phyloP scores from a whole-genome alignment of 106 monocot genomes.

The Acorus calamus region DNA sequence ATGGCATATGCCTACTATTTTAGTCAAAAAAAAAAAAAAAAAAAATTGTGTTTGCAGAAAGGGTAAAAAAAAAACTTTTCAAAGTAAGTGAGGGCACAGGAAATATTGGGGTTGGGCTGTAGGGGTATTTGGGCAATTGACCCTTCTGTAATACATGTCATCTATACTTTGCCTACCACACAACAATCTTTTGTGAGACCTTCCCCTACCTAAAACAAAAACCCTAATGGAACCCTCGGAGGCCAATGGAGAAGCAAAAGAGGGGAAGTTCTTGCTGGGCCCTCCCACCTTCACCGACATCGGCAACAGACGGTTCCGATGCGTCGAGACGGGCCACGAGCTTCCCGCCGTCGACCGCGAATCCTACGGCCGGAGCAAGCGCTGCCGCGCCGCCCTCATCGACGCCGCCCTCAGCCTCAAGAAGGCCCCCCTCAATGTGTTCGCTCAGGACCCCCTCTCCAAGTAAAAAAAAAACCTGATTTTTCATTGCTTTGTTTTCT shows the following conservation, averaged over 20 bases:
- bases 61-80: too few species aligned
- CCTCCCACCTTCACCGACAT: constrained; percentile 47
- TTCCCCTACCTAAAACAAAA: too few species aligned
- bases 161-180: too few species aligned
- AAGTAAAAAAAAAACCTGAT: constrained; percentile 23
- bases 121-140: too few species aligned
- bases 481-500: constrained; percentile 3
- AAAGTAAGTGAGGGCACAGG: too few species aligned
- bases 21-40: too few species aligned
- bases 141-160: too few species aligned
- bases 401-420: constrained; percentile 42
- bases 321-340: constrained; percentile 89
- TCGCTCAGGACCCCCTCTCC: constrained; percentile 46
- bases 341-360: constrained; percentile 49
- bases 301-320: constrained; percentile 54
- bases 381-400: constrained; percentile 70
- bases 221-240: too few species aligned
- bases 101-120: too few species aligned
- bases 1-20: too few species aligned
- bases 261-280: constrained; percentile 59
- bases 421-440: constrained; percentile 67
- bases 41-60: too few species aligned
- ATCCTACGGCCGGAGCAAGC: constrained; percentile 43
- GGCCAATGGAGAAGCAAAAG: constrained; percentile 9
- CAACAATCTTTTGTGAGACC: too few species aligned